Evolutionary conservation across 2,329 filamentous ascomycete genomes (phyloP).

Genomic region (Mycosphaerella arachidis): DNA sequence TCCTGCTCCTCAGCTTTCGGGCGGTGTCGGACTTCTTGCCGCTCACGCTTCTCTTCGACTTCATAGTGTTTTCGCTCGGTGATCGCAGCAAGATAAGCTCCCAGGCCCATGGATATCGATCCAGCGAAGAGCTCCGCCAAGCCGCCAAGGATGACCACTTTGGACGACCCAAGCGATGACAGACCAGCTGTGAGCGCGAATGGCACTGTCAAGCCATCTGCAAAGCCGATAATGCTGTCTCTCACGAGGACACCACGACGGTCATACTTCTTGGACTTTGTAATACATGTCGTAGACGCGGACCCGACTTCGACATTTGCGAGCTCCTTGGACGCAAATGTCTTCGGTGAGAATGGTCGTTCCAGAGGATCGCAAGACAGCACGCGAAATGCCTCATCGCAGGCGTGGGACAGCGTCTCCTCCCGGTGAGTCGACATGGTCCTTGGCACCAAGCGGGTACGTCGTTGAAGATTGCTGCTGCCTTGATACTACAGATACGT

Average conservation of each 20-base stretch:
- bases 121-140: slow-evolving; percentile 72
- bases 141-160: slow-evolving; percentile 53
- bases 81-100: slow-evolving; percentile 65
- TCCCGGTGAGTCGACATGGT: neutral
- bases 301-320: neutral
- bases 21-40: slow-evolving; percentile 41
- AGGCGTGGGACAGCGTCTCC: neutral
- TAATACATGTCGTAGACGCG: neutral
- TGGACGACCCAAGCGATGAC: slow-evolving; percentile 42
- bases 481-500: neutral
- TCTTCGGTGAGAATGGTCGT: neutral
- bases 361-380: too few species aligned
- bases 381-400: neutral
- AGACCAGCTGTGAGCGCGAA: slow-evolving; percentile 75
- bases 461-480: neutral
- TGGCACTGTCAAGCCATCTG: slow-evolving; percentile 73
- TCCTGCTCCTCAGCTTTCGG: slow-evolving; percentile 40
- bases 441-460: neutral
- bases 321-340: neutral
- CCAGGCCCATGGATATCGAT: slow-evolving; percentile 72
- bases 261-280: slow-evolving; percentile 9
- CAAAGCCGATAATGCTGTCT: slow-evolving; percentile 70
- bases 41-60: slow-evolving; percentile 47
- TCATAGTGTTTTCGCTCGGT: slow-evolving; percentile 52
- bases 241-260: slow-evolving; percentile 47